Evolutionary conservation across 257 asterid genomes (phyloP).

Genomic region (Cynanchum wilfordii): DNA sequence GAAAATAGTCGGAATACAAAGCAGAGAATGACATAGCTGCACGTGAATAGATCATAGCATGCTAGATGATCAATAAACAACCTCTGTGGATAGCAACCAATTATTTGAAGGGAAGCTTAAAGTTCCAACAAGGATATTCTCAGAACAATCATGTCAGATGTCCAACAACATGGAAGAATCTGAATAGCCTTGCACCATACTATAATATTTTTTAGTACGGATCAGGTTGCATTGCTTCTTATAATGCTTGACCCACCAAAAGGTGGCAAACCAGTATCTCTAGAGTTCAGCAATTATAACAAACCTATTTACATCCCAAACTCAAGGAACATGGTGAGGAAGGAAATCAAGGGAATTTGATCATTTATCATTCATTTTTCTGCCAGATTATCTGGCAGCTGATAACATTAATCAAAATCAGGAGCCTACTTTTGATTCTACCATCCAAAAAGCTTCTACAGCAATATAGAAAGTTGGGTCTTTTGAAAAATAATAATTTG

Average conservation of each 20-base stretch:
- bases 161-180: neutral
- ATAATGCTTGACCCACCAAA: neutral
- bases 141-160: neutral
- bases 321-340: neutral
- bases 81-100: neutral
- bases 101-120: neutral
- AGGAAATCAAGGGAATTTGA: neutral
- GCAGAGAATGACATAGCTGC: neutral
- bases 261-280: neutral
- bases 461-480: neutral
- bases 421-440: neutral
- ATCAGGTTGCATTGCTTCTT: neutral
- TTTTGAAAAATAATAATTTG: neutral
- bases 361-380: neutral
- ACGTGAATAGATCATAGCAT: neutral
- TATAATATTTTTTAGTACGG: neutral
- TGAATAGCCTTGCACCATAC: neutral
- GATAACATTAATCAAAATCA: neutral
- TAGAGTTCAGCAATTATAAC: neutral
- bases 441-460: neutral
- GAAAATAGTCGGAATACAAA: neutral
- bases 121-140: neutral
- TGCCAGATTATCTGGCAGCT: slow-evolving; percentile 1
- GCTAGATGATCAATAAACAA: neutral
- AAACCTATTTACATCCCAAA: neutral